Base-by-base conservation (phyloP, 1,139 yeast species). In the Candida sojae region DNA sequence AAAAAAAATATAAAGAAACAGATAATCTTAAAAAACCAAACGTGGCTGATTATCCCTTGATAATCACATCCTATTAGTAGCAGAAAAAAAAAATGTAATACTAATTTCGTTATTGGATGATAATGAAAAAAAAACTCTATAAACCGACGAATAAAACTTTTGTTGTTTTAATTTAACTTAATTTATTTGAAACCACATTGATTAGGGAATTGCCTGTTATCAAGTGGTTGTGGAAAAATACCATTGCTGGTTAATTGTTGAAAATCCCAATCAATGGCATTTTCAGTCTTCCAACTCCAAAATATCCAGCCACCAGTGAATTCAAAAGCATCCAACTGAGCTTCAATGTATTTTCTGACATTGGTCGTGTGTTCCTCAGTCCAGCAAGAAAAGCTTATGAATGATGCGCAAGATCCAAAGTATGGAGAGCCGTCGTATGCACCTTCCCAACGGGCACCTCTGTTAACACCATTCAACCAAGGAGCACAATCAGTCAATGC, bases 281-380 rank as follows among this genome's bases (percentile, higher is more conserved):
- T 67, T 66, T 93, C 98, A 30, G 96, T 87, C 74, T 90, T 92
- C 83, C 88, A 91, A 66, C 85, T 84, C 99, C 97, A 93, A 75
- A 86, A 88, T 51, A 91, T 77, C 91, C 96, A 91, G 12, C 97
- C 97, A 35, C 67, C 70, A 49, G 78, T 77, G 57, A 76, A 77
- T 58, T 85, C 90, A 60, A 77, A 90, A 2, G 95, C 87, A 61
- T 89, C 97, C 57, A 93, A 70, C 73, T 93, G 98, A 30, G 96
- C 96, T 68, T 92, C 97, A 50, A 92, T 75, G 62, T 78, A 87
- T 57, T 72, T 77, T 63, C 97, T 82, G 21, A 87, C 83, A 57
- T 85, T 73, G 13, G 62, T 58, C 59, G 75, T 81, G 58, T 82
- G 77, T 42, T 78, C 76, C 2, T 71, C 71, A 5, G 88, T 69